These are phyloP conservation scores for Tetrapisispora fleetii DNA, from an alignment of 805 yeast species.

Conservation along the genomic window DNA sequence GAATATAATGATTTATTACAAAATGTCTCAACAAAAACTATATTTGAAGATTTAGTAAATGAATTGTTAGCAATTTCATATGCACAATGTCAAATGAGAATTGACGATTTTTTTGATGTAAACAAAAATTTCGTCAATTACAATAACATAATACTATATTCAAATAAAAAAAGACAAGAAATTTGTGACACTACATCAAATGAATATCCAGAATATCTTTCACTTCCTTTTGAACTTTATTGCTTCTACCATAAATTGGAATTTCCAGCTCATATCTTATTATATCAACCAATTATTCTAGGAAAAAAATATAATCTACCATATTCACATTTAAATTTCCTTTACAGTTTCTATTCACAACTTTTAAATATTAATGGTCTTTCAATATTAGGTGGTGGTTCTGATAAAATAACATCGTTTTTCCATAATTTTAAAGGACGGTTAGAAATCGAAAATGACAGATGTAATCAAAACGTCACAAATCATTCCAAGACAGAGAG, in stretches of 20 bases:
- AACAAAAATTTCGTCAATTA: conserved; percentile 9
- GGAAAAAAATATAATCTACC: conserved; percentile 16
- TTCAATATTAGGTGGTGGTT: conserved; percentile 20
- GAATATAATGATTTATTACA: conserved; percentile 20
- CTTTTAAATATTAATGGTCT: conserved; percentile 22
- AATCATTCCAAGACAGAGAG: neutral
- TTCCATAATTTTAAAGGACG: conserved; percentile 1
- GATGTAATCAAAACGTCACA: neutral
- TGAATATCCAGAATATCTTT: conserved; percentile 27
- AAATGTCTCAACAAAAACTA: conserved; percentile 15
- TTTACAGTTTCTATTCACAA: conserved; percentile 24
- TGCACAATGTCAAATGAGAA: conserved; percentile 15
- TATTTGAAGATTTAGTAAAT: conserved; percentile 21
- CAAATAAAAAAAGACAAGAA: conserved; percentile 17
- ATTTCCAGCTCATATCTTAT: conserved; percentile 25
- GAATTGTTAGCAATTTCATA: conserved; percentile 22
- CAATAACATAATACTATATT: conserved; percentile 11
- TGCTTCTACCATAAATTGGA: conserved; percentile 28
- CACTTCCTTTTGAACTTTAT: conserved; percentile 28
- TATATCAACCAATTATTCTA: conserved; percentile 21
- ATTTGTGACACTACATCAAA: conserved; percentile 18
- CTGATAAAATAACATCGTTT: conserved; percentile 8
- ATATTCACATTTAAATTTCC: conserved; percentile 21
- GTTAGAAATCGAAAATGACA: neutral
- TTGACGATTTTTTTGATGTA: conserved; percentile 6